Evolutionary conservation across 768 basidiomycete genomes (phyloP).

Genomic region (Amanita subjunquillea): DNA sequence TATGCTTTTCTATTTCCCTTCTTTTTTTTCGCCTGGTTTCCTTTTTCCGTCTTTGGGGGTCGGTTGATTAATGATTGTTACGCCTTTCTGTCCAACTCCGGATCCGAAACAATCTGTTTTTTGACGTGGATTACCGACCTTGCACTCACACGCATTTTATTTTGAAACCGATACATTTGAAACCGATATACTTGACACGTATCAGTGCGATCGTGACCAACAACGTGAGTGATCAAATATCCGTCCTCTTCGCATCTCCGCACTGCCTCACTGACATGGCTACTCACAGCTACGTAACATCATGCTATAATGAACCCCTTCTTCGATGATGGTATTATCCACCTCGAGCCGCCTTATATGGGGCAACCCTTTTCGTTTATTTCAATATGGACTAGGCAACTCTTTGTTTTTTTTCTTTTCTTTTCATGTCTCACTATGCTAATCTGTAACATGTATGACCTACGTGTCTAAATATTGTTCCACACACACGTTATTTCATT

Average conservation of each 20-base stretch:
- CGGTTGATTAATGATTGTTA: neutral
- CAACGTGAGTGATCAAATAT: constrained; percentile 40
- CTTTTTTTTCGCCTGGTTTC: neutral
- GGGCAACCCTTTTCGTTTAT: no score
- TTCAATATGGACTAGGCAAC: no score
- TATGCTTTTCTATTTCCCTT: neutral
- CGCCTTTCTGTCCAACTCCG: neutral
- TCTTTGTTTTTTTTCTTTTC: no score
- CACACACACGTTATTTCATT: no score
- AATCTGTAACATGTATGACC: no score
- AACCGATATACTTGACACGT: neutral
- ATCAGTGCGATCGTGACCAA: constrained; percentile 56
- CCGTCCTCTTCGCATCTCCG: neutral
- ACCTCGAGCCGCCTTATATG: no score
- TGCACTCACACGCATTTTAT: neutral
- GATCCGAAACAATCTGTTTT: neutral
- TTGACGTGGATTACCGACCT: neutral
- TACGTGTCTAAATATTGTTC: no score
- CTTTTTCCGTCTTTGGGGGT: neutral
- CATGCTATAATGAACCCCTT: neutral
- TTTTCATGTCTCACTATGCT: no score
- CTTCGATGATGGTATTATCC: no score
- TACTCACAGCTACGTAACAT: constrained; percentile 1
- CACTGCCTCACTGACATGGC: neutral
- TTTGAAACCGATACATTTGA: neutral